Evolutionary conservation across 1,284 basidiomycete genomes (phyloP).

Genomic region (Tilletiopsis washingtonensis): DNA sequence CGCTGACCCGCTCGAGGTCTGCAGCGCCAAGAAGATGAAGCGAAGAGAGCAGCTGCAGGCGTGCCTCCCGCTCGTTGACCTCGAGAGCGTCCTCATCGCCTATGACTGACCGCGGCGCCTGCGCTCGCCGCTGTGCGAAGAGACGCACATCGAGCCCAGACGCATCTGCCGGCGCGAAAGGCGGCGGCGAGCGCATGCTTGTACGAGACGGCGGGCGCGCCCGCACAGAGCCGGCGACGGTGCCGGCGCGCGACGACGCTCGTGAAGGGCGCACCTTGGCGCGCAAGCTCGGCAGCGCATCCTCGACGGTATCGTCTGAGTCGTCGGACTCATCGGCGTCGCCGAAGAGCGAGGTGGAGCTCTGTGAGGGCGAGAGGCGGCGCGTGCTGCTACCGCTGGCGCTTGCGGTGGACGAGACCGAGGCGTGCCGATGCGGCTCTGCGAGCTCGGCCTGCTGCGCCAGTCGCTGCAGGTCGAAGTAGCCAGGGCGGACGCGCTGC

Average conservation of each 20-base stretch:
- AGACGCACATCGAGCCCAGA: too few species aligned
- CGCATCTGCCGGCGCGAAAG: too few species aligned
- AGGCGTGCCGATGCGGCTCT: conserved; percentile 2
- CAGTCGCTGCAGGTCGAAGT: conserved; percentile 12
- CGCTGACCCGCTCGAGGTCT: conserved; percentile 4
- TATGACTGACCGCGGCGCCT: too few species aligned
- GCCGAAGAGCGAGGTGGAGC: not conserved
- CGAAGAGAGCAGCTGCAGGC: conserved; percentile 4
- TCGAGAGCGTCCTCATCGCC: too few species aligned
- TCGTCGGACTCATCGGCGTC: not conserved
- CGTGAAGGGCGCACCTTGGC: not conserved
- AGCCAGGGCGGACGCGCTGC: conserved; percentile 2
- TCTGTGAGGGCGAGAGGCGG: not conserved
- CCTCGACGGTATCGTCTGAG: not conserved
- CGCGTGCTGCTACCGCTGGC: not conserved
- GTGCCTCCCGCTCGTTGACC: not conserved
- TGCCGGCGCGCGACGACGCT: not conserved
- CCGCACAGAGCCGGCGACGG: not conserved
- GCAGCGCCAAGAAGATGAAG: conserved; percentile 8
- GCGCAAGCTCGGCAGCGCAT: not conserved
- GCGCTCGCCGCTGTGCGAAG: too few species aligned
- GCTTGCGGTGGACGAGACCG: not conserved
- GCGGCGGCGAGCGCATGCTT: too few species aligned
- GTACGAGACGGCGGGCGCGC: not conserved
- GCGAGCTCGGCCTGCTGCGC: conserved; percentile 17